Conservation (phyloP, 1,284 basidiomycete genomes). For the Wolfiporia cocos region DNA sequence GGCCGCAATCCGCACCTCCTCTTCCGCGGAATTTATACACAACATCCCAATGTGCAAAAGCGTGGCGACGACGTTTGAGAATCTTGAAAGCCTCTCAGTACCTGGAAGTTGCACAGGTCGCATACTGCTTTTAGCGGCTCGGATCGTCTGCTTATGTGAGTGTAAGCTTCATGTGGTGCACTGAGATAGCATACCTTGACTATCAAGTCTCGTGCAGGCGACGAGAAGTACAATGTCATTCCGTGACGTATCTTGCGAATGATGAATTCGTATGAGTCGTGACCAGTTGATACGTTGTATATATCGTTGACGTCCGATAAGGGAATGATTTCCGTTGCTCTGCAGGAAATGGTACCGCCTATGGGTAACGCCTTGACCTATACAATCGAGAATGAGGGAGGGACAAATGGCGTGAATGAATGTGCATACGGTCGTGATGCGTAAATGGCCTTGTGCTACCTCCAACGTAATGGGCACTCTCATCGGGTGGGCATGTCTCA, state of each 20-base stretch:
- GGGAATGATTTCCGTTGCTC: constrained; percentile 75
- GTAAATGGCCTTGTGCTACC: constrained; percentile 59
- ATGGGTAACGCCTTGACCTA: constrained; percentile 62
- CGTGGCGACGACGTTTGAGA: constrained; percentile 80
- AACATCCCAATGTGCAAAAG: constrained; percentile 79
- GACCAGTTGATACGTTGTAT: constrained; percentile 70
- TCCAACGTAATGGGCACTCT: constrained; percentile 58
- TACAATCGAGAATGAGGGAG: not conserved
- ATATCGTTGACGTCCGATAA: constrained; percentile 81
- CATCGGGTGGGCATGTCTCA: constrained; percentile 54
- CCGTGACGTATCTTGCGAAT: constrained; percentile 69
- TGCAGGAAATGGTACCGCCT: constrained; percentile 57
- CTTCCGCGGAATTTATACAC: constrained; percentile 67
- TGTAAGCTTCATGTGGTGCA: not conserved
- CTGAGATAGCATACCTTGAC: constrained; percentile 51
- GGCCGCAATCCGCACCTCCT: constrained; percentile 70
- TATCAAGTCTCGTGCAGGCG: constrained; percentile 62
- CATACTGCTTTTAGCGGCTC: constrained; percentile 63
- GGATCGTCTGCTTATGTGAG: constrained; percentile 42
- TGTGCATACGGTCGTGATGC: constrained; percentile 56
- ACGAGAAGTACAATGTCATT: constrained; percentile 65
- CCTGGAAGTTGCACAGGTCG: constrained; percentile 50
- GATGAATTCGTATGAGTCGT: constrained; percentile 76
- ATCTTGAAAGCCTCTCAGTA: constrained; percentile 65
- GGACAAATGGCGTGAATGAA: not conserved